Base-by-base conservation (phyloP, 495 filamentous ascomycete species). In the Gamarada debralockiae region DNA sequence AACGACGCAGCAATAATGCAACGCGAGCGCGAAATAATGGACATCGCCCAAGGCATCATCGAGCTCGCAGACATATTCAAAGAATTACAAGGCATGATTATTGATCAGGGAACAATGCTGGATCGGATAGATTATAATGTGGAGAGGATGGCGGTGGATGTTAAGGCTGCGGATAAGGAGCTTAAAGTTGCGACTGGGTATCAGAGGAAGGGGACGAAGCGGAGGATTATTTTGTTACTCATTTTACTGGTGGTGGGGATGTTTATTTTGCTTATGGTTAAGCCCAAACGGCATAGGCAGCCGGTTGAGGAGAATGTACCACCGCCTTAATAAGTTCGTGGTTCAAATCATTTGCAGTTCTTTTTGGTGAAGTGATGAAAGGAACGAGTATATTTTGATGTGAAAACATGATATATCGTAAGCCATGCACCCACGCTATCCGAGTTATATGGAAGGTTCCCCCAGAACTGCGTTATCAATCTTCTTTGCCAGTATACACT, bases 91-190 rank as follows among this genome's bases (percentile, higher is more conserved):
- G 82, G 76, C 18, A 96, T 98, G 91, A 85, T 98, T 50, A 98
- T 98, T 53, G 93, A 98, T 67, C 93, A 98, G 70, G 93, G 93
- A 12, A 97, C 90, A 23, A 90, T 98, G 86, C 80, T 98, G 20
- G 93, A 98, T 70, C 80, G 93, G 31, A 97, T 98, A 62, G 93
- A 98, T 65, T 98, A 96, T 71, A 98, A 98, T 65, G 87, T 98
- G 31, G 93, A 98, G 71, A 76, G 80, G 52, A 96, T 97, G 90
- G 82, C 79, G 12, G 81, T 79, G 21, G 87, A 97, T 61, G 89
- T 97, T 25, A 95, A 96, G 65, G 83, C 77, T 17, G 93, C 93
- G 8, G 90, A 93, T 53, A 92, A 92, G 67, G 93, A 98, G 69
- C 77, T 98, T 48, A 88, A 79, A 56, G 83, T 92, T 52, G 89